A percentile compares a stretch with the other conserved stretches of the same genome.
phyloP scores from a whole-genome alignment of 306 rosid species.

The Sophora flavescens region DNA sequence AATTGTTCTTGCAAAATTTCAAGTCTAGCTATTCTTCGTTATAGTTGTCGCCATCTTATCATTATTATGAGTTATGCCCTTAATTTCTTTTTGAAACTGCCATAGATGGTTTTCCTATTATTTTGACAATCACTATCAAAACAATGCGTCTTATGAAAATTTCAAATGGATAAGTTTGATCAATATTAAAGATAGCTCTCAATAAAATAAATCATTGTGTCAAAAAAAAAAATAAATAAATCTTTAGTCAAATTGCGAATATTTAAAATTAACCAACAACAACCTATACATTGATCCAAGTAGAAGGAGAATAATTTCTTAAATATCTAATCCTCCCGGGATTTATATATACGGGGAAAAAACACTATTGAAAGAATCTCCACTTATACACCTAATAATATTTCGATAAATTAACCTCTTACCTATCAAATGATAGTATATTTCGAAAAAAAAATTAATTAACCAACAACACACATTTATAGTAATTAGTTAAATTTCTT shows the following conservation, averaged over 20 bases:
- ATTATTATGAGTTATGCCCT: not conserved
- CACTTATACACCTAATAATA: too few relatives aligned
- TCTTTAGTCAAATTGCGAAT: not conserved
- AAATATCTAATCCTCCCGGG: too few relatives aligned
- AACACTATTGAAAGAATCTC: too few relatives aligned
- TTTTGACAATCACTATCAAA: not conserved
- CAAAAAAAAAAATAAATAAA: too few relatives aligned
- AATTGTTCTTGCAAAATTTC: not conserved
- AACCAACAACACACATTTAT: not conserved
- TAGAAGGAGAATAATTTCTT: too few relatives aligned
- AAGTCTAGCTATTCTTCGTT: not conserved
- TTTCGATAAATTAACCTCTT: too few relatives aligned
- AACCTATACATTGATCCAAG: too few relatives aligned
- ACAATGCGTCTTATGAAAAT: not conserved
- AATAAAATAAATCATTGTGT: too few relatives aligned
- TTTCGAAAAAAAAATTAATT: too few relatives aligned
- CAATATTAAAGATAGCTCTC: not conserved
- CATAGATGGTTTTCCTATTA: not conserved
- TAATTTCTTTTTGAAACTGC: not conserved
- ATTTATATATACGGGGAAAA: too few relatives aligned
- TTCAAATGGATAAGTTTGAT: not conserved
- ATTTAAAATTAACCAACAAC: too few relatives aligned
- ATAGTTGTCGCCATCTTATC: not conserved
- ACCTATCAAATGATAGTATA: too few relatives aligned
- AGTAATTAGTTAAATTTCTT: not conserved